Evolutionary conservation across 495 filamentous ascomycete genomes (phyloP).

Genomic region (Aspergillus indologenus): DNA sequence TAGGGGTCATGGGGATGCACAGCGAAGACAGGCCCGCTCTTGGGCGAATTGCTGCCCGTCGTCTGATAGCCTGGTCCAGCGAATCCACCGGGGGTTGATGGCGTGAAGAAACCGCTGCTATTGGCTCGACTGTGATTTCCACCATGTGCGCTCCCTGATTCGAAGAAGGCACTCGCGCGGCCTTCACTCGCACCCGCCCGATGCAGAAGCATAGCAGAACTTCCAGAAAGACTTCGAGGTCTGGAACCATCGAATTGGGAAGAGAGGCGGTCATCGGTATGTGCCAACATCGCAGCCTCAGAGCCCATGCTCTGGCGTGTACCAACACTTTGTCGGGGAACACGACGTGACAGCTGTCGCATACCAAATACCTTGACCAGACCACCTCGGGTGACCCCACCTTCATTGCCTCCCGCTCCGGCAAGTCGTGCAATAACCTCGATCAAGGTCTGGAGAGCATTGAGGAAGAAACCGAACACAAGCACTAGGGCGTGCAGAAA

Average conservation of each 20-base stretch:
- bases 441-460: slow-evolving; percentile 82
- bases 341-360: slow-evolving; percentile 81
- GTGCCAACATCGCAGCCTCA: slow-evolving; percentile 71
- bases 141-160: slow-evolving; percentile 46
- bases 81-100: slow-evolving; percentile 67
- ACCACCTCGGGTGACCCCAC: slow-evolving; percentile 77
- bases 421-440: slow-evolving; percentile 79
- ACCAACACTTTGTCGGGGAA: slow-evolving; percentile 55
- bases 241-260: slow-evolving; percentile 64
- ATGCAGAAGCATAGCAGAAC: slow-evolving; percentile 70
- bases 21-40: slow-evolving; percentile 43
- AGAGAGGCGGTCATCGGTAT: slow-evolving; percentile 61
- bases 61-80: slow-evolving; percentile 56
- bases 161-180: slow-evolving; percentile 43
- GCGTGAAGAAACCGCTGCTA: slow-evolving; percentile 57
- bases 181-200: slow-evolving; percentile 49
- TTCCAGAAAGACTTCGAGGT: slow-evolving; percentile 78
- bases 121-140: slow-evolving; percentile 45
- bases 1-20: slow-evolving; percentile 63
- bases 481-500: slow-evolving; percentile 82
- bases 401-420: slow-evolving; percentile 74
- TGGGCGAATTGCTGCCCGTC: slow-evolving; percentile 34
- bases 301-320: slow-evolving; percentile 76
- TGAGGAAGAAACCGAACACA: slow-evolving; percentile 91
- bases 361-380: slow-evolving; percentile 85